Conservation (phyloP, 2,329 filamentous ascomycete genomes). For the Aaosphaeria arxii region DNA sequence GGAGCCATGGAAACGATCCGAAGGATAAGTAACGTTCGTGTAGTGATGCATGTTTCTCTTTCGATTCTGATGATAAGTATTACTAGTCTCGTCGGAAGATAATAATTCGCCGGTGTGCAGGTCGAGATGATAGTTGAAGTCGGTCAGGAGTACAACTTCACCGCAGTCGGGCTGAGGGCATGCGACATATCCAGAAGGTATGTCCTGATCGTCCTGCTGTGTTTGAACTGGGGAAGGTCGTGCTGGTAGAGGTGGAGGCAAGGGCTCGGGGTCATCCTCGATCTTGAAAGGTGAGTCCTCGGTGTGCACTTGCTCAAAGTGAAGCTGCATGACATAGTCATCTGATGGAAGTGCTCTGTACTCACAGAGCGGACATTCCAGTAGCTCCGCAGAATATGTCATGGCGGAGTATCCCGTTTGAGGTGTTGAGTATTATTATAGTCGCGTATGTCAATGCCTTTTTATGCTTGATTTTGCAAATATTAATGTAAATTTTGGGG, state of each 20-base stretch:
- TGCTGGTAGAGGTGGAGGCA: conserved; percentile 18
- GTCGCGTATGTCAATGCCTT: no score
- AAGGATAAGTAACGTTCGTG: conserved; percentile 18
- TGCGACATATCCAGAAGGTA: conserved; percentile 31
- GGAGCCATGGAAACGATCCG: conserved; percentile 5
- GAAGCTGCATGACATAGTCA: conserved; percentile 35
- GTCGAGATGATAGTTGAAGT: conserved; percentile 47
- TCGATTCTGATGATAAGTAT: conserved; percentile 32
- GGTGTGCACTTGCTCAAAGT: conserved; percentile 40
- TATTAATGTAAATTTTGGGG: no score
- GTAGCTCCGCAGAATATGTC: conserved; percentile 15
- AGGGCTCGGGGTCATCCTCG: conserved; percentile 26
- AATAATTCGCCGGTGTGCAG: conserved; percentile 41
- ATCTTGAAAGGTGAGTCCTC: conserved; percentile 37
- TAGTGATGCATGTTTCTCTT: conserved; percentile 28
- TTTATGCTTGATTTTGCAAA: no score
- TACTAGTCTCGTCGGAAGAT: conserved; percentile 33
- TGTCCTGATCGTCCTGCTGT: conserved; percentile 1
- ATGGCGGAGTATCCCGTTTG: conserved; percentile 3
- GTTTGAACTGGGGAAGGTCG: conserved; percentile 8
- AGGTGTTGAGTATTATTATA: conserved; percentile 1
- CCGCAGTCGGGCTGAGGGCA: conserved; percentile 44
- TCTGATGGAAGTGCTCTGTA: conserved; percentile 25
- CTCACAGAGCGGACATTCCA: conserved; percentile 36
- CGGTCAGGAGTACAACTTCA: conserved; percentile 39